Evolutionary conservation across 1,139 yeast species (phyloP), one percentile per base, ranked within the genome.

Genomic region (Ogataea hybrid): DNA sequence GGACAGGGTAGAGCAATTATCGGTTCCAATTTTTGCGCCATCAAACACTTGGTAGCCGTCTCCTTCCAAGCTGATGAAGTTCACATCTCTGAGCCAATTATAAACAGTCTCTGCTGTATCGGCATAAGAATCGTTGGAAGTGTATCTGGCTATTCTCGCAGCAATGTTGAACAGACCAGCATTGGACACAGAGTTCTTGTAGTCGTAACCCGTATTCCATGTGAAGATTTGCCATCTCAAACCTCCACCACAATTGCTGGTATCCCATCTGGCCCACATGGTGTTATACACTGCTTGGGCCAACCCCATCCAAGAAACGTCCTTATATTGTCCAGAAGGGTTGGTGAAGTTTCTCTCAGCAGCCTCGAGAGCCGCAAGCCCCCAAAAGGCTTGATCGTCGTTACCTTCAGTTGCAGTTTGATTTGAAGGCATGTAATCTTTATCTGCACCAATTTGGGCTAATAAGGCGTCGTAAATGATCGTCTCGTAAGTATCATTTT

Each of bases 301-400:
- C 52, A 84, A 68, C 25, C 77, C 71, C 27, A 81, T 68, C 94
- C 95, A 85, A 44, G 78, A 67, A 41, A 82, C 81, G 35, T 53
- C 61, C 5, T 60, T 62, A 35, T 58, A 48, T 43, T 63, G 66
- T 16, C 65, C 64, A 18, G 67, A 68, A 1, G 94, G 92, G 51
- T 79, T 75, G 14, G 83, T 68, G 61, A 84, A 84, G 65, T 85
- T 85, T 60, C 79, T 71, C 61, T 88, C 96, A 2, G 90, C 84
- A 1, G 96, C 96, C 23, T 75, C 80, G 81, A 88, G 81, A 4
- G 75, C 92, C 0, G 92, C 80, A 42, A 88, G 68, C 0, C 90
- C 96, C 96, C 96, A 88, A 52, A 87, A 83, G 0, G 87, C 95
- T 65, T 87, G 95, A 70, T 88, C 96, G 69, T 88, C 96, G 57